Base-by-base conservation (phyloP, 768 basidiomycete species). In the Podaxis sp. region DNA sequence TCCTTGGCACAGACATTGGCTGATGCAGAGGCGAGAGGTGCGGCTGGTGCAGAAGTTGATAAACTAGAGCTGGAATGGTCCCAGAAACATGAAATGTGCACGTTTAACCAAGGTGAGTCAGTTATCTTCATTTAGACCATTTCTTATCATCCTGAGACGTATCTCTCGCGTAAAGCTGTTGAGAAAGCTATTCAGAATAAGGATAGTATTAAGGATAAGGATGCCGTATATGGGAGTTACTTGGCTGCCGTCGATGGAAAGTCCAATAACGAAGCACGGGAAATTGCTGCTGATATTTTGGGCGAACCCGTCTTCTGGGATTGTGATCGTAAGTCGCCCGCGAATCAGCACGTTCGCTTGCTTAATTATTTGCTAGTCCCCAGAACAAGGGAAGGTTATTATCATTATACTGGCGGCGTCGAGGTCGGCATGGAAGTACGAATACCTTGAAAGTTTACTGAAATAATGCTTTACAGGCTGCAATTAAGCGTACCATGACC, bases 371-470 rank as follows among this genome's bases (percentile, higher is more conserved):
- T 54, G 26, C 4, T 65, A 93, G 92, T 89, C 51, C 93, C 94
- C 5, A 85, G 93, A 30, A 97, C 95, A 0, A 84, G 88, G 28
- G 95, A 96, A 78, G 95, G 95, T 13, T 96, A 93, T 73, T 92
- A 96, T 69, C 93, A 93, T 72, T 92, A 88, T 67, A 86, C 86
- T 30, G 87, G 92, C 7, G 95, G 95, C 13, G 76, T 94, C 52
- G 87, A 89, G 68, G 87, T 85, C 44, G 24, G 71, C 63, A 5
- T 24, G 66, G 2, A 49, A 26, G 17, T 61, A 49, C 3, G 40
- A 51, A n/a, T 26, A 17, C 28, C 51, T 5, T 56, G 52, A 40
- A 20, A 3, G 17, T 26, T 44, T 24, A 26, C 61, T 64, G 41
- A 66, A 28, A 13, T 37, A 24, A 59, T 12, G 26, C 48, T 41